Base-by-base conservation (phyloP, 2,329 filamentous ascomycete species). In the Aschersonia sp. region DNA sequence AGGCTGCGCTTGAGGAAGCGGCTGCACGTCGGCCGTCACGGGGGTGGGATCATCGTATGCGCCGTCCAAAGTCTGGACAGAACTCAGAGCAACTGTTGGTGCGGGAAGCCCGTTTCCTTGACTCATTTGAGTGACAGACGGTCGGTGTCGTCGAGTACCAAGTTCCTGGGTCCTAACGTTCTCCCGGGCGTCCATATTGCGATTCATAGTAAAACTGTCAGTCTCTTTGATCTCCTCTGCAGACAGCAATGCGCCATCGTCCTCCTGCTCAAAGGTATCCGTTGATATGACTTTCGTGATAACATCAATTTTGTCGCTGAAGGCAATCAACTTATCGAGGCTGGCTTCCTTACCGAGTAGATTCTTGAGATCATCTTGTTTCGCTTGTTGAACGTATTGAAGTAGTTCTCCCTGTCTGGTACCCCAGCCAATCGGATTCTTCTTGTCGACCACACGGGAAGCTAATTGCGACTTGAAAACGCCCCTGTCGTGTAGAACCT, bases 381-480 rank as follows among this genome's bases (percentile, higher is more conserved):
- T 50, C 1, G 79, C 67, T 0, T 72, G 58, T 47, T 68, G 70
- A 0, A 84, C 78, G 41, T 70, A 65, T 37, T 73, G 75, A n/a
- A 87, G 68, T 55, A 81, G 79, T 1, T 79, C 70, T 6, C 53
- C 52, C 1, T 71, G 68, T 46, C 74, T 76, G 22, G 72, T 70
- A 0, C 85, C 80, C 61, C 72, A 78, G 6, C 83, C 78, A n/a
- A 79, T 64, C 0, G 83, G 80, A 45, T 86, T 87, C 64, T 84
- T 87, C 59, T 87, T 81, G 63, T 96, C 89, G 4, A 96, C 82
- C 1, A 94, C 85, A 11, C 86, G 78, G 40, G 76, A 78, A 4
- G 86, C 78, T 43, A 96, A 70, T 58, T 92, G 85, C 33, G 73
- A 81, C 63, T 96, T 96, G 73, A 88, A 94, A 2, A 94, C 69